Percentiles rank a stretch among this genome's conserved stretches.
Evolutionary conservation across 805 yeast genomes (phyloP).

Genomic region (Kazachstania bromeliacearum): DNA sequence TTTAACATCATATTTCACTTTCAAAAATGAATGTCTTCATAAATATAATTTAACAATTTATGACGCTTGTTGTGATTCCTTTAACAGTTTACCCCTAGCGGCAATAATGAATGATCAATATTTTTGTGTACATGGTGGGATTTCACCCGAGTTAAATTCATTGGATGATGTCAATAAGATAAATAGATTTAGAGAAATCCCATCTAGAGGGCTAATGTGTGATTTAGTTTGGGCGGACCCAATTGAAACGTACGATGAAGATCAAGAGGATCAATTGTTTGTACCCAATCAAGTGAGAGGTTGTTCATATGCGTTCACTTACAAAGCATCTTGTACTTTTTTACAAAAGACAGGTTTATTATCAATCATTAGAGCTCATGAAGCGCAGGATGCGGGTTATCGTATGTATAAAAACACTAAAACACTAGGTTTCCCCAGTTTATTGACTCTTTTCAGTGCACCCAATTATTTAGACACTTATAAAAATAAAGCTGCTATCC

Average conservation of each 20-base stretch:
- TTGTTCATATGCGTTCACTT: slow-evolving; percentile 85
- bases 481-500: slow-evolving; percentile 89
- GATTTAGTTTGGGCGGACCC: slow-evolving; percentile 97
- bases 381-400: slow-evolving; percentile 96
- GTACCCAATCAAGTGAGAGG: slow-evolving; percentile 73
- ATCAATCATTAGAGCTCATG: slow-evolving; percentile 90
- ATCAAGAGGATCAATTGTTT: slow-evolving; percentile 34
- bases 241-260: slow-evolving; percentile 74
- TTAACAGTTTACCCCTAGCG: slow-evolving; percentile 81
- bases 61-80: slow-evolving; percentile 65
- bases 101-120: slow-evolving; percentile 91
- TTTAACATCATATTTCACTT: slow-evolving; percentile 88
- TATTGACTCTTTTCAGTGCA: slow-evolving; percentile 87
- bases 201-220: slow-evolving; percentile 88
- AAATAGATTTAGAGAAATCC: slow-evolving; percentile 85
- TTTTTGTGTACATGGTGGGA: slow-evolving; percentile 93
- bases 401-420: slow-evolving; percentile 84
- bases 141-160: slow-evolving; percentile 72
- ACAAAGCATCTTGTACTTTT: slow-evolving; percentile 70
- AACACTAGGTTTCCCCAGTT: slow-evolving; percentile 78
- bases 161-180: slow-evolving; percentile 59
- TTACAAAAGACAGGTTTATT: slow-evolving; percentile 67
- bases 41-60: slow-evolving; percentile 62
- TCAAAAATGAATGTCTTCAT: slow-evolving; percentile 80
- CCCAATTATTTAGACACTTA: slow-evolving; percentile 91